Conservation (phyloP, 164 flowering plant species). For the Amborella trichopoda region DNA sequence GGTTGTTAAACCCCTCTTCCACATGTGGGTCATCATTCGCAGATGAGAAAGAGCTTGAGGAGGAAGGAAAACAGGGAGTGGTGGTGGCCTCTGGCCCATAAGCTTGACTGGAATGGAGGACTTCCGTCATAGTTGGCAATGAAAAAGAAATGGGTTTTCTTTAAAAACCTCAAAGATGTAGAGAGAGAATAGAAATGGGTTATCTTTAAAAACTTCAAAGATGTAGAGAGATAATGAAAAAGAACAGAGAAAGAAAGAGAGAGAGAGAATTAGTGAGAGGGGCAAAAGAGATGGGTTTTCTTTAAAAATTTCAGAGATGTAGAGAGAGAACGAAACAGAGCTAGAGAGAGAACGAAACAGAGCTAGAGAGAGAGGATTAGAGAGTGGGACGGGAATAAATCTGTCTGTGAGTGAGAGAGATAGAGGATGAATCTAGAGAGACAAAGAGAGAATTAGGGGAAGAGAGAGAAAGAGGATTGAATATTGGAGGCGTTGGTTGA, state of each 20-base stretch:
- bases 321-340: no score
- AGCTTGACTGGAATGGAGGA: no score
- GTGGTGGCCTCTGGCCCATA: no score
- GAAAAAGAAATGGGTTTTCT: constrained; percentile 2
- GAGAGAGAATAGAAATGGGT: no score
- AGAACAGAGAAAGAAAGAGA: background rate
- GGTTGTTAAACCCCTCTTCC: constrained; percentile 8
- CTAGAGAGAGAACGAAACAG: no score
- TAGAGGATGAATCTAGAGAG: background rate
- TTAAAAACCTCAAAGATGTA: no score
- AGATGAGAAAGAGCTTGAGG: constrained; percentile 24
- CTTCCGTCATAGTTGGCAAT: constrained; percentile 34
- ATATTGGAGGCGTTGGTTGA: constrained; percentile 11
- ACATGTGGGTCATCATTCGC: constrained; percentile 6
- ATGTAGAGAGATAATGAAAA: no score
- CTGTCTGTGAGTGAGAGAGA: background rate
- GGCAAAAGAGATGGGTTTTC: background rate
- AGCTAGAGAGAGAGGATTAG: constrained; percentile 1
- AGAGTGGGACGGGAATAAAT: background rate
- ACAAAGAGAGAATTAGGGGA: no score
- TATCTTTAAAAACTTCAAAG: no score
- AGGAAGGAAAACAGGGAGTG: constrained; percentile 26
- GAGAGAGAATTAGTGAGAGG: constrained; percentile 5
- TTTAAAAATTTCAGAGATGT: no score
- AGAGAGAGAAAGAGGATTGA: constrained; percentile 1